phyloP scores from a whole-genome alignment of 2,329 filamentous ascomycete genomes.

The Colletotrichum ledebouriae region DNA sequence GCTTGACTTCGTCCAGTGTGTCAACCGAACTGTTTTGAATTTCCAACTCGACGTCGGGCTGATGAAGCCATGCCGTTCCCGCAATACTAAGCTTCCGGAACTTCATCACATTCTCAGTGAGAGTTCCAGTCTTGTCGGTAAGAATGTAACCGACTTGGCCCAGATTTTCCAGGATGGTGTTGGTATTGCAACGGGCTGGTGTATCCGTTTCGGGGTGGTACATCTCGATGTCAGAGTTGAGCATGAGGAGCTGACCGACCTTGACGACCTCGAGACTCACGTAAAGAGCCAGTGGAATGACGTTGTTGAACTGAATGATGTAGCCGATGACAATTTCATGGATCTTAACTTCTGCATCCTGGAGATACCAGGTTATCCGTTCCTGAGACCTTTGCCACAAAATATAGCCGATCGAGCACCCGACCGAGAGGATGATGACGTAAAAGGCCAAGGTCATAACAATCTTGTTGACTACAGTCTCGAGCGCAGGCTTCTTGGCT shows the following conservation, averaged over 20 bases:
- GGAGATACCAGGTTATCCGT: slow-evolving; percentile 80
- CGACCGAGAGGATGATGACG: slow-evolving; percentile 82
- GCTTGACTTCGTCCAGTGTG: slow-evolving; percentile 20
- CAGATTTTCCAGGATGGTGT: slow-evolving; percentile 94
- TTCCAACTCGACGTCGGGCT: slow-evolving; percentile 73
- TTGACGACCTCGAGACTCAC: slow-evolving; percentile 92
- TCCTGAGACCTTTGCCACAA: slow-evolving; percentile 80
- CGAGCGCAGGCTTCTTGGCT: slow-evolving; percentile 85
- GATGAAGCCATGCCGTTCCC: slow-evolving; percentile 89
- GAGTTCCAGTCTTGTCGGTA: slow-evolving; percentile 93
- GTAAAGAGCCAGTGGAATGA: slow-evolving; percentile 92
- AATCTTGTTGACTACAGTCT: slow-evolving; percentile 82
- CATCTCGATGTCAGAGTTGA: slow-evolving; percentile 89
- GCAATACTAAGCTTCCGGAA: slow-evolving; percentile 93
- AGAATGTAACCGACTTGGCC: slow-evolving; percentile 93
- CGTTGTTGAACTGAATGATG: slow-evolving; percentile 96
- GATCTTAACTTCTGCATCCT: slow-evolving; percentile 77
- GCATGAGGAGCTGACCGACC: slow-evolving; percentile 80
- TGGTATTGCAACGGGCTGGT: slow-evolving; percentile 89
- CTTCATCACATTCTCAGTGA: slow-evolving; percentile 96
- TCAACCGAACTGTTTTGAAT: slow-evolving; percentile 40
- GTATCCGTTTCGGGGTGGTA: slow-evolving; percentile 88
- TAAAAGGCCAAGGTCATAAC: slow-evolving; percentile 86
- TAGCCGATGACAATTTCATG: slow-evolving; percentile 89
- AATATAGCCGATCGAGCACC: slow-evolving; percentile 85